Conservation (phyloP, 176 grass and related monocot genomes). For the Puccinellia tenuiflora region DNA sequence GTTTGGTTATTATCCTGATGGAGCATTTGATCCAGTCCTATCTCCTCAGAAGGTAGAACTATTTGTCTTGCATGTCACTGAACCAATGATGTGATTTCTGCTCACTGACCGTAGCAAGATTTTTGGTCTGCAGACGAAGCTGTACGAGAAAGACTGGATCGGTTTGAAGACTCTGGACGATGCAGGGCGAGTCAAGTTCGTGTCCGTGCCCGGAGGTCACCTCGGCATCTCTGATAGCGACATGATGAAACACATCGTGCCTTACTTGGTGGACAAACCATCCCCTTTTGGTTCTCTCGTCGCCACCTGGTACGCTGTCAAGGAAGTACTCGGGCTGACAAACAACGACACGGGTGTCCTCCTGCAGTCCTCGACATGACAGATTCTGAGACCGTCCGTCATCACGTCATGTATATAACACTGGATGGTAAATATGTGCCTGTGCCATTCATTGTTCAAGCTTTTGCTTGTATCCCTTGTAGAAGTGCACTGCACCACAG, state of each 20-base stretch:
- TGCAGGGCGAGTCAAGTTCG: constrained; percentile 63
- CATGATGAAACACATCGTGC: constrained; percentile 82
- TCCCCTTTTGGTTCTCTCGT: neutral
- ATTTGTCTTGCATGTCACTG: neutral
- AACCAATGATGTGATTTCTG: neutral
- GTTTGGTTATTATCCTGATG: constrained; percentile 98
- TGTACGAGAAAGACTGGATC: constrained; percentile 92
- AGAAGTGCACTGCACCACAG: neutral
- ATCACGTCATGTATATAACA: neutral
- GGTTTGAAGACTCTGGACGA: constrained; percentile 77
- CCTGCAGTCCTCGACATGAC: neutral
- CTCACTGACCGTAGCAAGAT: neutral
- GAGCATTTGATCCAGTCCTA: constrained; percentile 51
- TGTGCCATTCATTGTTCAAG: neutral
- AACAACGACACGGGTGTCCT: neutral
- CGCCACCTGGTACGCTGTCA: constrained; percentile 2
- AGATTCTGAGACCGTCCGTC: neutral
- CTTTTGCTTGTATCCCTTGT: neutral
- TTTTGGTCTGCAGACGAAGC: constrained; percentile 42
- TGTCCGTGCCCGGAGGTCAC: constrained; percentile 75
- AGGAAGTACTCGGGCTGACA: constrained; percentile 17
- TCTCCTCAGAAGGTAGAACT: constrained; percentile 49
- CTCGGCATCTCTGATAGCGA: constrained; percentile 67
- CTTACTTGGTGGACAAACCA: constrained; percentile 42
- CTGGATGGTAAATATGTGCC: neutral